Conservation (phyloP, 192 early-diverging fungal genomes). For the Piromyces sp. region DNA sequence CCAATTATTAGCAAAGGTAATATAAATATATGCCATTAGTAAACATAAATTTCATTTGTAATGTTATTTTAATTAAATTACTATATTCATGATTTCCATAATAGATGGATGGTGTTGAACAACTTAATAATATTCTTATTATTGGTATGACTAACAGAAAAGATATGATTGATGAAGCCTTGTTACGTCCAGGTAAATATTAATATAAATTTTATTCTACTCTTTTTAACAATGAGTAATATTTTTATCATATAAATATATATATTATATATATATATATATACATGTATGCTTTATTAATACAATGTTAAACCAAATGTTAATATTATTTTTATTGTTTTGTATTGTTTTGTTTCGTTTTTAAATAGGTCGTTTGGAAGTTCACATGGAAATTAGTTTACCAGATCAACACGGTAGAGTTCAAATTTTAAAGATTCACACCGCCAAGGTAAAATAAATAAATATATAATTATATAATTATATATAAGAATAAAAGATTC, state of each 20-base stretch:
- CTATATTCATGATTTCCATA: no score
- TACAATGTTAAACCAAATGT: no score
- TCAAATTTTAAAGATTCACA: constrained; percentile 94
- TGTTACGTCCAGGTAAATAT: constrained; percentile 64
- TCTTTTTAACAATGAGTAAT: no score
- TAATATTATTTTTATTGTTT: no score
- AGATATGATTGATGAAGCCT: constrained; percentile 95
- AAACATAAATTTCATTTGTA: no score
- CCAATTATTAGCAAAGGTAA: constrained; percentile 82
- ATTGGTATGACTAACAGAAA: constrained; percentile 98
- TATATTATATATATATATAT: no score
- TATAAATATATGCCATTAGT: no score
- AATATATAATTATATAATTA: neutral
- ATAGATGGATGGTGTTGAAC: constrained; percentile 94
- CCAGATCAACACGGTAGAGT: constrained; percentile 83
- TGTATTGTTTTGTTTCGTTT: no score
- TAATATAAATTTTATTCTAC: neutral
- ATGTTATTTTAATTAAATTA: no score
- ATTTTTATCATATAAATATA: no score
- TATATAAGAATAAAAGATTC: no score
- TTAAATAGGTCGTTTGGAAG: constrained; percentile 58
- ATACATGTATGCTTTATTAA: no score
- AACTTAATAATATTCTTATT: constrained; percentile 91
- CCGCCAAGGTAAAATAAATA: constrained; percentile 38
- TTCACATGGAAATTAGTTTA: constrained; percentile 88